Conservation (phyloP, 2,329 filamentous ascomycete species). For the Cercospora sesami region DNA sequence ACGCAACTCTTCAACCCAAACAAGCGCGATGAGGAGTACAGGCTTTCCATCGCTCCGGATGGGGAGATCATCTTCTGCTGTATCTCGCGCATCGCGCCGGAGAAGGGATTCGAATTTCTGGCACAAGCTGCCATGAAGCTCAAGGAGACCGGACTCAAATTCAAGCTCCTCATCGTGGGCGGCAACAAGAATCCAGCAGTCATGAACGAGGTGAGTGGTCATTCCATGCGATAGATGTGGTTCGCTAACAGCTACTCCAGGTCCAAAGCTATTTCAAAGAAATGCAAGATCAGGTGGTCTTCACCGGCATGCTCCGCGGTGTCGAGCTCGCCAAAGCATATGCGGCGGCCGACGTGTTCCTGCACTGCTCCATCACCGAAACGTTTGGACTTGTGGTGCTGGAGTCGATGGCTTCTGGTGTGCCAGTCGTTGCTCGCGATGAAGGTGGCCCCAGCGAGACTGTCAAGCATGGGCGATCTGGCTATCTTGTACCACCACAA, state of each 20-base stretch:
- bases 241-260: neutral
- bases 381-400: constrained; percentile 71
- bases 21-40: constrained; percentile 54
- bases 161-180: constrained; percentile 67
- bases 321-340: constrained; percentile 64
- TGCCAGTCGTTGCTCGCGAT: constrained; percentile 68
- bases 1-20: constrained; percentile 61
- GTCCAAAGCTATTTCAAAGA: constrained; percentile 61
- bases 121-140: constrained; percentile 57
- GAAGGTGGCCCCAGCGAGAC: constrained; percentile 70
- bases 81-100: constrained; percentile 66
- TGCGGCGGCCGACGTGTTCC: constrained; percentile 67
- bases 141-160: constrained; percentile 57
- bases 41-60: constrained; percentile 58
- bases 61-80: constrained; percentile 66
- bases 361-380: constrained; percentile 71
- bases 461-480: constrained; percentile 59
- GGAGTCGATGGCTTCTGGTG: constrained; percentile 69
- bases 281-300: constrained; percentile 60
- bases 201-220: constrained; percentile 50
- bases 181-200: constrained; percentile 66
- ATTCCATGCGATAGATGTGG: neutral
- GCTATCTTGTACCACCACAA: constrained; percentile 61
- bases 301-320: constrained; percentile 65
- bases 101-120: constrained; percentile 71